A percentile compares a stretch with the other conserved stretches of the same genome.
Evolutionary conservation across 116 monocot species (phyloP).

Genomic region (Iris pallida): DNA sequence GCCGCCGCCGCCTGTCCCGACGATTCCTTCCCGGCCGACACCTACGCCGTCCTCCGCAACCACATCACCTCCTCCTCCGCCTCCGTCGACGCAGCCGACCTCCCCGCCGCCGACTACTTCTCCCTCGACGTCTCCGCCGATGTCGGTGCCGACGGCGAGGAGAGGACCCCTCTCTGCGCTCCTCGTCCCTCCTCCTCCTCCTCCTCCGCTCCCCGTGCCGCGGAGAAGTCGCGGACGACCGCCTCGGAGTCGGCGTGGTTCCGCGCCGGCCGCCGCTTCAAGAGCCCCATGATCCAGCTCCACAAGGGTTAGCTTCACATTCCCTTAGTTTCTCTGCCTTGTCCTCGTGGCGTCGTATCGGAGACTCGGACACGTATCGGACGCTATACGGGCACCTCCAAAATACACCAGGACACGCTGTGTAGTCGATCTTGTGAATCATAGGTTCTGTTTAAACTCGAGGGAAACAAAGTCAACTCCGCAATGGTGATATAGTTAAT

Average conservation of each 20-base stretch:
- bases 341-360: too few relatives aligned
- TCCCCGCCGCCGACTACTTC: slow-evolving; percentile 68
- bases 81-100: slow-evolving; percentile 11
- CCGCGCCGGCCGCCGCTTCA: slow-evolving; percentile 58
- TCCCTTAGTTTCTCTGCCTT: background rate
- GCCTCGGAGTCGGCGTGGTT: slow-evolving; percentile 63
- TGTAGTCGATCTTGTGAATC: background rate
- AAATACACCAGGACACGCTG: background rate
- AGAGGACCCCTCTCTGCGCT: background rate
- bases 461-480: background rate
- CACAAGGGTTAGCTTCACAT: slow-evolving; percentile 50
- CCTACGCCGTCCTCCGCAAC: slow-evolving; percentile 62
- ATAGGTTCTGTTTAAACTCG: background rate
- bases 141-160: too few relatives aligned
- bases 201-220: background rate
- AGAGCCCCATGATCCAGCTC: slow-evolving; percentile 93
- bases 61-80: slow-evolving; percentile 38
- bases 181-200: slow-evolving; percentile 2
- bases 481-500: background rate
- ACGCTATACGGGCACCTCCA: too few relatives aligned
- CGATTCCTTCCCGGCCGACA: slow-evolving; percentile 13
- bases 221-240: background rate
- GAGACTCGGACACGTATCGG: too few relatives aligned
- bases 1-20: slow-evolving; percentile 6
- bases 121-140: slow-evolving; percentile 54